These are phyloP conservation scores for Grigorovia jiainica DNA, from an alignment of 805 yeast species.

Conservation along the genomic window DNA sequence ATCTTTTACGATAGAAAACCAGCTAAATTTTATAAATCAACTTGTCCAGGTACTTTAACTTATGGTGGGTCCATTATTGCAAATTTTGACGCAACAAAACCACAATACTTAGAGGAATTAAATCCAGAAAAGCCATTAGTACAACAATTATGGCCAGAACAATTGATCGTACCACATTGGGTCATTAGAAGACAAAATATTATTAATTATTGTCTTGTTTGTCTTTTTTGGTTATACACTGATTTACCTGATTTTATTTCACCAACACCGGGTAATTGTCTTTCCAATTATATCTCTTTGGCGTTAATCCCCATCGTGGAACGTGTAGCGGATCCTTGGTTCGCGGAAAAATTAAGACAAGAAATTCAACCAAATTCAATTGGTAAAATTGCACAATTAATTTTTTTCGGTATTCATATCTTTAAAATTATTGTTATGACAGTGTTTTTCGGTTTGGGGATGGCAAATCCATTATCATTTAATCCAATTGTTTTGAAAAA, in stretches of 20 bases:
- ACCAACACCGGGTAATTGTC: slow-evolving; percentile 84
- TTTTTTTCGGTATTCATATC: slow-evolving; percentile 64
- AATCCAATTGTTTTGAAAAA: slow-evolving; percentile 28
- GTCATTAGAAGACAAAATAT: slow-evolving; percentile 5
- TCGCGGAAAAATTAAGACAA: slow-evolving; percentile 39
- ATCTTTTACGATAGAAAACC: slow-evolving; percentile 61
- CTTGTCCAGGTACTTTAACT: slow-evolving; percentile 55
- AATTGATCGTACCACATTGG: slow-evolving; percentile 43
- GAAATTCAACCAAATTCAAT: slow-evolving; percentile 38
- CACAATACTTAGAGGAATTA: slow-evolving; percentile 36
- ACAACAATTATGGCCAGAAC: slow-evolving; percentile 79
- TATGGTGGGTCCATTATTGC: slow-evolving; percentile 73
- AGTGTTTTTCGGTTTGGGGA: slow-evolving; percentile 53
- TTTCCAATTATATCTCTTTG: slow-evolving; percentile 48
- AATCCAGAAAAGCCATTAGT: slow-evolving; percentile 41
- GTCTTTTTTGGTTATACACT: slow-evolving; percentile 73
- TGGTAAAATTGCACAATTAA: slow-evolving; percentile 41
- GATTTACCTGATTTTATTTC: slow-evolving; percentile 82
- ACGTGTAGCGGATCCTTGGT: slow-evolving; percentile 27
- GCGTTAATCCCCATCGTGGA: slow-evolving; percentile 21
- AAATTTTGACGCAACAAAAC: slow-evolving; percentile 43
- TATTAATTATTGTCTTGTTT: slow-evolving; percentile 4
- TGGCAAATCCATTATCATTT: slow-evolving; percentile 62
- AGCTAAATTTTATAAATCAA: slow-evolving; percentile 48
- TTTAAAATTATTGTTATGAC: slow-evolving; percentile 50